Percentiles rank a stretch among this genome's conserved stretches.
phyloP scores from a whole-genome alignment of 129 eudicot species.

The Flaveria linearis region DNA sequence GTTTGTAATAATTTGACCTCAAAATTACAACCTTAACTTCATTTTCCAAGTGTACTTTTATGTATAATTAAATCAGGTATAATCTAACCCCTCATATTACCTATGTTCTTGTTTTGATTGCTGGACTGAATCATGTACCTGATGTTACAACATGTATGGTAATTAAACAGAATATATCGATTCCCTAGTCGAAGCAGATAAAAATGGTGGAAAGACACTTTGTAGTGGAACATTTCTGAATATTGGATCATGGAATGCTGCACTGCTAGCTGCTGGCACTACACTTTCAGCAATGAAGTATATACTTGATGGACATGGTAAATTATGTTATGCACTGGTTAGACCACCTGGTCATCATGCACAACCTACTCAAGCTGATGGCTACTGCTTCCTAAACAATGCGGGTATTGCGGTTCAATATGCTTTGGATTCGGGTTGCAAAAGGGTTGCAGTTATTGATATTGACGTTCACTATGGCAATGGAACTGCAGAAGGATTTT shows the following conservation, averaged over 20 bases:
- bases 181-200: conserved; percentile 70
- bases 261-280: conserved; percentile 93
- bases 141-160: conserved; percentile 5
- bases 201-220: conserved; percentile 47
- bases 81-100: background rate
- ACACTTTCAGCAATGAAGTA: conserved; percentile 76
- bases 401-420: conserved; percentile 86
- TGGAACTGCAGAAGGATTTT: conserved; percentile 96
- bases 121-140: conserved; percentile 24
- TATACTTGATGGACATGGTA: conserved; percentile 63
- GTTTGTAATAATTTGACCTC: background rate
- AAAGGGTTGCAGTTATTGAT: conserved; percentile 67
- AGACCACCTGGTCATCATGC: conserved; percentile 99
- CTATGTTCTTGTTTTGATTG: background rate
- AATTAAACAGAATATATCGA: conserved; percentile 63
- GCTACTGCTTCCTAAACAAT: conserved; percentile 93
- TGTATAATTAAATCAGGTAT: background rate
- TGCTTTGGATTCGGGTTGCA: conserved; percentile 63
- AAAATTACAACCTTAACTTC: background rate
- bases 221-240: conserved; percentile 78
- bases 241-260: conserved; percentile 84
- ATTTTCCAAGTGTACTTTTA: background rate
- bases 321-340: conserved; percentile 73
- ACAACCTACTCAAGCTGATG: conserved; percentile 94
- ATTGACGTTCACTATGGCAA: conserved; percentile 97